phyloP scores from a whole-genome alignment of 805 yeast genomes.

The Monosporozyma unispora region DNA sequence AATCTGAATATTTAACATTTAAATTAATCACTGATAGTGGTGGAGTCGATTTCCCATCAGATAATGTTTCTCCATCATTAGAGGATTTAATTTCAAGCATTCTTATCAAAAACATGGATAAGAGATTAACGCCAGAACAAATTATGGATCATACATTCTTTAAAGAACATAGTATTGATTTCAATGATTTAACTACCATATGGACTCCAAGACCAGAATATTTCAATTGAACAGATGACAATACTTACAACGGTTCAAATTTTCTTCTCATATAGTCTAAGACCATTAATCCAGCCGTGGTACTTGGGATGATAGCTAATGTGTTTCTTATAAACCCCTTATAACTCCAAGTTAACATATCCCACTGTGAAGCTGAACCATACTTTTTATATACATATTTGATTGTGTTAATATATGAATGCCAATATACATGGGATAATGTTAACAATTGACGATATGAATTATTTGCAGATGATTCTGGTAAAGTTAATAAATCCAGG shows the following conservation, averaged over 20 bases:
- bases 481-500: neutral
- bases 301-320: conserved; percentile 72
- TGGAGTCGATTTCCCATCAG: conserved; percentile 52
- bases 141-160: conserved; percentile 61
- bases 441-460: conserved; percentile 20
- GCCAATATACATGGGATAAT: conserved; percentile 31
- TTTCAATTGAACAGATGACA: neutral
- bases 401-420: conserved; percentile 67
- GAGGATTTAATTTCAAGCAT: conserved; percentile 66
- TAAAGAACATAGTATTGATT: conserved; percentile 7
- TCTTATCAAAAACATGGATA: conserved; percentile 52
- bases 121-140: conserved; percentile 46
- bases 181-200: neutral
- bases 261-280: conserved; percentile 67
- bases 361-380: conserved; percentile 38
- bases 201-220: neutral
- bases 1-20: conserved; percentile 72
- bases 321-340: conserved; percentile 71
- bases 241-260: conserved; percentile 13
- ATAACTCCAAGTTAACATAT: conserved; percentile 52
- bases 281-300: conserved; percentile 76
- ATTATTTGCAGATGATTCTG: neutral
- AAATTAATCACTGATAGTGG: conserved; percentile 34
- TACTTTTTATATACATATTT: conserved; percentile 48
- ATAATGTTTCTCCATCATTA: conserved; percentile 31